phyloP scores from a whole-genome alignment of 495 filamentous ascomycete genomes.

The Hyaloscypha hepaticicola region DNA sequence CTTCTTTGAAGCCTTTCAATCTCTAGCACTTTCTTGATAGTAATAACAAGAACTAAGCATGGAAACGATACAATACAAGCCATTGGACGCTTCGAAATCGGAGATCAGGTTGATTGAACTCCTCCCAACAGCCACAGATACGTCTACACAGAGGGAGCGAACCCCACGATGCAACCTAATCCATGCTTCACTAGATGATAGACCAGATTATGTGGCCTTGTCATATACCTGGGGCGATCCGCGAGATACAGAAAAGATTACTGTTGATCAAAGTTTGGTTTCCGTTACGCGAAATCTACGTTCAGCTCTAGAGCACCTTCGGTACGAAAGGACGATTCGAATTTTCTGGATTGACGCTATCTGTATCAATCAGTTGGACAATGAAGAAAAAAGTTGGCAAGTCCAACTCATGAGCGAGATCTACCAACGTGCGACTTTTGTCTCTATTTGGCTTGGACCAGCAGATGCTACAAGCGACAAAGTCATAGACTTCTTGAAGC shows the following conservation, averaged over 20 bases:
- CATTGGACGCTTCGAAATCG: not conserved
- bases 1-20: too few relatives aligned
- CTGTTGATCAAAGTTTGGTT: not conserved
- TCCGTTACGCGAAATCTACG: not conserved
- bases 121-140: not conserved
- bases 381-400: slow-evolving; percentile 32
- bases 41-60: too few relatives aligned
- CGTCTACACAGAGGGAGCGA: not conserved
- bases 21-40: too few relatives aligned
- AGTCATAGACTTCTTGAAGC: slow-evolving; percentile 17
- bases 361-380: slow-evolving; percentile 35
- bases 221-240: slow-evolving; percentile 24
- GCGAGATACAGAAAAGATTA: slow-evolving; percentile 2
- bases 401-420: slow-evolving; percentile 33
- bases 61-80: too few relatives aligned
- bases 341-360: slow-evolving; percentile 35
- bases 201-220: slow-evolving; percentile 17
- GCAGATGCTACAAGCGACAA: slow-evolving; percentile 8
- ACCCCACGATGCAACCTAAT: not conserved
- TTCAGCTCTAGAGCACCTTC: not conserved
- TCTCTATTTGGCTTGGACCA: slow-evolving; percentile 14
- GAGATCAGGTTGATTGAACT: not conserved
- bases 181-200: slow-evolving; percentile 16
- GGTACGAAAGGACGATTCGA: not conserved
- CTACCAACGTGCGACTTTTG: slow-evolving; percentile 9